Base-by-base conservation (phyloP, 1,284 basidiomycete species). In the Apiotrichum brassicae region DNA sequence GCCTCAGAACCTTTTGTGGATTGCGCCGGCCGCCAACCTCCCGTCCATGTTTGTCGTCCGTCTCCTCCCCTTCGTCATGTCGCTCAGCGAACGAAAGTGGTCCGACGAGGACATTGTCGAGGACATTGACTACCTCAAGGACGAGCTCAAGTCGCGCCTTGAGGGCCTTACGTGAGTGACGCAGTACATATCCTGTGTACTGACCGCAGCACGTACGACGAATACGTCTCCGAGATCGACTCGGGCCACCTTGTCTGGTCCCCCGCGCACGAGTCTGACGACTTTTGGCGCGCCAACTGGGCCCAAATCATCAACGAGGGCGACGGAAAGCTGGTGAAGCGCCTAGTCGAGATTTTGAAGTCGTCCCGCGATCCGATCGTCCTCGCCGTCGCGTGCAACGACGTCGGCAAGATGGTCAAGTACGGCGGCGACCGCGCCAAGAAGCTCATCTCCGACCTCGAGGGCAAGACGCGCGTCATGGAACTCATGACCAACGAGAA, bases 261-360 rank as follows among this genome's bases (percentile, higher is more conserved):
- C 6, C 93, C 94, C 6, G 87, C 91, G 18, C 95, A 98, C 67
- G 87, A 92, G 65, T 89, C 87, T 7, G 94, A 97, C 51, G 83
- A 91, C 45, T 99, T 99, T 75, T 98, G 94, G 94, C 89, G 87
- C 65, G 90, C 94, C 75, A 97, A 98, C 65, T 90, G 86, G 0
- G 73, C 83, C 66, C 74, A 97, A 43, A 87, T 91, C 56, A 87
- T 90, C 47, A 87, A 88, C 59, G 89, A 93, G 56, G 82, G 80
- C 50, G 83, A 87, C 64, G 80, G 83, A 54, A 82, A 84, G 60
- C 83, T 87, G 54, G 78, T 94, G 52, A 90, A 85, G 89, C 79
- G 77, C 37, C 76, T 95, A 35, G 79, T 93, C 43, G 80, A 78
- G 45, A 71, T 93, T 1, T 72, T 94, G 51, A 79, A 80, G 47